Conservation (phyloP, 2,329 filamentous ascomycete species). For the Achaetomium macrosporum region DNA sequence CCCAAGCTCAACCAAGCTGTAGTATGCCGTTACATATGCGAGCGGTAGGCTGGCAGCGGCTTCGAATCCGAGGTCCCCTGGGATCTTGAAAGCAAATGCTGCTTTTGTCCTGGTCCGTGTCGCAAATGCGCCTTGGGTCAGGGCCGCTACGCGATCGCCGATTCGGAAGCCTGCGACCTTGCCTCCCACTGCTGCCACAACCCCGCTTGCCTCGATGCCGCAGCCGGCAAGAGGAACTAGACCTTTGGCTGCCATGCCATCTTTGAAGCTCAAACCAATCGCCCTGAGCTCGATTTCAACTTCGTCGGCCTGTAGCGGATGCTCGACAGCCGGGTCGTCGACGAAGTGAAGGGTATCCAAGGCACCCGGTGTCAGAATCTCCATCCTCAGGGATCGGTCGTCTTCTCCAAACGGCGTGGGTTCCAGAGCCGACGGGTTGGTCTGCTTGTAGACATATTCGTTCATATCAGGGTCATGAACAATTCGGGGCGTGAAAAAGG, state of each 20-base stretch:
- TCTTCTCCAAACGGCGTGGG: slow-evolving; percentile 36
- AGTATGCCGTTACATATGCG: slow-evolving; percentile 37
- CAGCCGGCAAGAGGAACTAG: slow-evolving; percentile 31
- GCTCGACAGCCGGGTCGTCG: slow-evolving; percentile 29
- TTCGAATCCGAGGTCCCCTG: slow-evolving; percentile 32
- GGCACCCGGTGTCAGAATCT: slow-evolving; percentile 35
- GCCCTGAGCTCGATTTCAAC: slow-evolving; percentile 40
- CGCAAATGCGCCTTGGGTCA: slow-evolving; percentile 32
- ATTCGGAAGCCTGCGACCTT: slow-evolving; percentile 23
- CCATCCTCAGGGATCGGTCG: slow-evolving; percentile 32
- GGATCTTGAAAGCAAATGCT: slow-evolving; percentile 32
- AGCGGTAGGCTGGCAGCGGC: slow-evolving; percentile 37
- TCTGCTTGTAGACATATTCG: slow-evolving; percentile 39
- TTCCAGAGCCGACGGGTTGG: slow-evolving; percentile 34
- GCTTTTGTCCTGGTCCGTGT: slow-evolving; percentile 30
- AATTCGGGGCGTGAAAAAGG: slow-evolving; percentile 36
- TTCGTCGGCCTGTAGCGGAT: slow-evolving; percentile 31
- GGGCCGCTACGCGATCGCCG: slow-evolving; percentile 34
- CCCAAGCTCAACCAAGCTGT: slow-evolving; percentile 35
- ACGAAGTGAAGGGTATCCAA: slow-evolving; percentile 37
- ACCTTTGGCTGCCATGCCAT: slow-evolving; percentile 40
- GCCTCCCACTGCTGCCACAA: slow-evolving; percentile 27
- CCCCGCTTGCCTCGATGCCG: slow-evolving; percentile 38
- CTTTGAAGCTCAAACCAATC: slow-evolving; percentile 41
- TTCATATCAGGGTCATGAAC: slow-evolving; percentile 38